phyloP scores from a whole-genome alignment of 805 yeast species.

The Yueomyces sinensis region DNA sequence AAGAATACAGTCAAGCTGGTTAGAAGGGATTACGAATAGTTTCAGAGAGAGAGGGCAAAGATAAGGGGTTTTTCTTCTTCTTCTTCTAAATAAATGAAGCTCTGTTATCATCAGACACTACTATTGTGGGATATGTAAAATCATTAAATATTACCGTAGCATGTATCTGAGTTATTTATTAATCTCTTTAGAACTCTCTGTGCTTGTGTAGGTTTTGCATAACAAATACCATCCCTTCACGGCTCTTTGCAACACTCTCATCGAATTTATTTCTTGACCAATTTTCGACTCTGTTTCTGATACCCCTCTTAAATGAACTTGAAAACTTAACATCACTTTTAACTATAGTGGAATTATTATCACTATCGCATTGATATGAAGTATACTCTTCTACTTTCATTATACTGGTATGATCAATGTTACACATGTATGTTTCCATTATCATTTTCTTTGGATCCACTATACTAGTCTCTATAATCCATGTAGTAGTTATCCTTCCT shows the following conservation, averaged over 20 bases:
- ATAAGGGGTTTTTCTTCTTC: no score
- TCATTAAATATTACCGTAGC: no score
- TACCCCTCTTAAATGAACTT: slow-evolving; percentile 42
- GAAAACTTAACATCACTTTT: slow-evolving; percentile 53
- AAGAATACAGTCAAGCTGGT: no score
- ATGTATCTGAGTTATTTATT: no score
- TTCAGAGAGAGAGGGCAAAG: no score
- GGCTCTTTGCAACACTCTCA: slow-evolving; percentile 50
- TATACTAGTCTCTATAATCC: slow-evolving; percentile 70
- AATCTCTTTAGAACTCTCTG: no score
- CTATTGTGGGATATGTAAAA: no score
- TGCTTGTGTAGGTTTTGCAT: slow-evolving; percentile 28
- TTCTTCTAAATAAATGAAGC: no score
- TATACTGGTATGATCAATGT: slow-evolving; percentile 70
- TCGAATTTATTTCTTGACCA: slow-evolving; percentile 68
- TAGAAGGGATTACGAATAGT: no score
- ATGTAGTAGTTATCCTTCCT: slow-evolving; percentile 55
- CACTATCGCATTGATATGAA: slow-evolving; percentile 31
- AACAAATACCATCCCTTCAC: slow-evolving; percentile 64
- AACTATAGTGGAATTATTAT: slow-evolving; percentile 30
- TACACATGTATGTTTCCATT: slow-evolving; percentile 62
- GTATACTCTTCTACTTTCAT: slow-evolving; percentile 71
- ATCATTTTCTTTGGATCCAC: slow-evolving; percentile 47
- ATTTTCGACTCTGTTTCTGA: slow-evolving; percentile 62
- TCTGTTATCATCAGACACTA: no score